Conservation (phyloP, 2,329 filamentous ascomycete genomes). For the Paradendryphiella salina region DNA sequence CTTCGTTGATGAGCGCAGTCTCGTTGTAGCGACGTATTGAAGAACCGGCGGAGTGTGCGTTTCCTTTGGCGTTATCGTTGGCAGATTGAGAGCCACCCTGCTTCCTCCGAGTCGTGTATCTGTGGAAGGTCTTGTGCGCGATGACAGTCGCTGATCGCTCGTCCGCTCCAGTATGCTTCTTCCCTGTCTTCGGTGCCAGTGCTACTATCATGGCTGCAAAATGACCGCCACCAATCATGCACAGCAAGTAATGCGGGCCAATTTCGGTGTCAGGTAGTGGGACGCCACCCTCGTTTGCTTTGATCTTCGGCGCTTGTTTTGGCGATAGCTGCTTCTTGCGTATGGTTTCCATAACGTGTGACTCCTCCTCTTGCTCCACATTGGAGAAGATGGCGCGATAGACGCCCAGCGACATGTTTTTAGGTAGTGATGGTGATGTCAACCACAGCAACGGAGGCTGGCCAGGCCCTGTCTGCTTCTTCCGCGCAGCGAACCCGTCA, state of each 20-base stretch:
- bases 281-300: constrained; percentile 62
- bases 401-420: constrained; percentile 79
- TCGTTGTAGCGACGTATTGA: constrained; percentile 92
- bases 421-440: constrained; percentile 71
- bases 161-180: constrained; percentile 68
- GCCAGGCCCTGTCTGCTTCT: constrained; percentile 59
- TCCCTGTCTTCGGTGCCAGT: constrained; percentile 76
- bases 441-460: constrained; percentile 86
- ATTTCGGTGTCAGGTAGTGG: constrained; percentile 62
- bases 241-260: constrained; percentile 88
- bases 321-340: constrained; percentile 76
- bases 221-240: constrained; percentile 97
- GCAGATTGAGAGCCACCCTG: constrained; percentile 94
- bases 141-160: constrained; percentile 85
- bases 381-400: constrained; percentile 80
- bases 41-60: constrained; percentile 90
- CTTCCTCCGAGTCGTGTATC: constrained; percentile 94
- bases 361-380: constrained; percentile 67
- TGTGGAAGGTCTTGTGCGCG: constrained; percentile 96
- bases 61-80: constrained; percentile 91
- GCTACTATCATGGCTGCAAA: constrained; percentile 97
- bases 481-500: constrained; percentile 53
- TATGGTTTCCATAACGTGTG: constrained; percentile 67
- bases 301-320: constrained; percentile 51
- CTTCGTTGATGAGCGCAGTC: constrained; percentile 83